Conservation (phyloP, 345 rosid species). For the Durio zibethinus region DNA sequence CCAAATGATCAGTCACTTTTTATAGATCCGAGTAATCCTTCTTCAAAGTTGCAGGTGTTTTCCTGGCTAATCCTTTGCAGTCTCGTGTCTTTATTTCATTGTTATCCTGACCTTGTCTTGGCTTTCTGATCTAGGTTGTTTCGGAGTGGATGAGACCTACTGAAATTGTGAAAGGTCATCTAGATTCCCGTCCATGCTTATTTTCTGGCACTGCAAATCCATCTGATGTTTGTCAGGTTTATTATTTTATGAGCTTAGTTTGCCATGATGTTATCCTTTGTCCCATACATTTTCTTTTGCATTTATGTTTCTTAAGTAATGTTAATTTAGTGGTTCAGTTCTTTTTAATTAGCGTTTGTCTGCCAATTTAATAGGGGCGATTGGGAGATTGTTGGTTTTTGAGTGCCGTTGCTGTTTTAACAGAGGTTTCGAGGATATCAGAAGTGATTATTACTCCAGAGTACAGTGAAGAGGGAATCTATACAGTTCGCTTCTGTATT, state of each 20-base stretch:
- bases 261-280: constrained; percentile 4
- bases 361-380: constrained; percentile 64
- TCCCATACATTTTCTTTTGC: constrained; percentile 13
- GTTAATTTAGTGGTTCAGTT: constrained; percentile 12
- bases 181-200: constrained; percentile 72
- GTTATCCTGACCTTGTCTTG: constrained; percentile 26
- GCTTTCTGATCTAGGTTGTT: constrained; percentile 61
- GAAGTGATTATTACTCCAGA: constrained; percentile 97
- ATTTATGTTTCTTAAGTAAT: constrained; percentile 9
- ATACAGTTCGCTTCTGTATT: constrained; percentile 98
- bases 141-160: constrained; percentile 97
- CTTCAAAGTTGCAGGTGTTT: constrained; percentile 85
- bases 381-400: constrained; percentile 99
- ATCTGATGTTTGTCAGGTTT: constrained; percentile 99
- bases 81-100: neutral
- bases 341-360: constrained; percentile 5
- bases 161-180: constrained; percentile 57
- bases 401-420: constrained; percentile 96
- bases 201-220: constrained; percentile 92
- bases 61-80: constrained; percentile 6
- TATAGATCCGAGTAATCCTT: constrained; percentile 76
- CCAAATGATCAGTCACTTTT: constrained; percentile 88
- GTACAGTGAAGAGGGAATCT: constrained; percentile 96
- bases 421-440: constrained; percentile 91
- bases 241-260: constrained; percentile 16